Evolutionary conservation across 306 rosid species (phyloP), one percentile per base, ranked within the genome.

Genomic region (Gastrolobium villosum): DNA sequence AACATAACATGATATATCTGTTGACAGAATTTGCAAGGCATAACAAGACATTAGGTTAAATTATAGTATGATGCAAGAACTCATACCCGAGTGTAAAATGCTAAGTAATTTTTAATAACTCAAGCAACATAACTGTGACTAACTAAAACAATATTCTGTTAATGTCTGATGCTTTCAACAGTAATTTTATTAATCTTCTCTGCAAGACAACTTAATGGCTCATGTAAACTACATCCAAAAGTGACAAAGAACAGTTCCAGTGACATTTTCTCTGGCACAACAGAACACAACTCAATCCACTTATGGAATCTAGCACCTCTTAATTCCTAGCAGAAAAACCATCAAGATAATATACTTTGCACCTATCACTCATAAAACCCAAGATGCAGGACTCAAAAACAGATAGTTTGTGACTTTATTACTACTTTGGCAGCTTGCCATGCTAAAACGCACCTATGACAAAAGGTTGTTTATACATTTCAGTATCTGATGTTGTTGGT

Each of bases 401-500:
- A 49, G 15, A 69, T 35, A 73, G 5, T 73, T 4, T 14, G 54
- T 74, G 74, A 64, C 37, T 82, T 71, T 5, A 71, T 34, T 37
- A 83, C 37, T 65, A 75, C 20, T 13, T 57, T 76, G 57, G 37
- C 34, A 35, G 26, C 69, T 54, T 56, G 30, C 40, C 69, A 60
- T 34, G n/a, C 9, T 40, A 84, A 81, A 39, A 72, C 90, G 41
- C 89, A 90, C 99, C 99, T 77, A 96, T 96, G 50, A 96, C 93
- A 36, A 96, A 96, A 71, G 99, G 99, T 84, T 96, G 98, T 59
- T 81, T 87, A 66, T 85, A 86, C 80, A 91, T 48, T 70, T 85
- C 92, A 50, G 92, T 73, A 20, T 83, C 93, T 5, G 98, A 91
- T n/a, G 88, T 86, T 70, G 92, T 87, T 32, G 85, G 88, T 65